Conservation (phyloP, 306 rosid species). For the Prunus dulcis region DNA sequence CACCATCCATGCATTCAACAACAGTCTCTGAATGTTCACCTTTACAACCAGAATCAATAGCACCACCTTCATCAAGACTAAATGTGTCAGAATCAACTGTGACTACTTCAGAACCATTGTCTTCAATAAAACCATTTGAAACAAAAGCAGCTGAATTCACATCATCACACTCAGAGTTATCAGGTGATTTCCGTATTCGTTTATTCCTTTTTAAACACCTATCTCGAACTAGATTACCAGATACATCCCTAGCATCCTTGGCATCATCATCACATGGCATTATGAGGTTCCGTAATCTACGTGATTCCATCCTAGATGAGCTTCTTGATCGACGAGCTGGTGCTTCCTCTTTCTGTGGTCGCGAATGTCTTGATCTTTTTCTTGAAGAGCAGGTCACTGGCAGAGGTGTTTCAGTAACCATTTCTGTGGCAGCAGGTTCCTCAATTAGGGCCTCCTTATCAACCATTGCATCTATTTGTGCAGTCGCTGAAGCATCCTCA, state of each 20-base stretch:
- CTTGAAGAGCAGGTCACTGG: slow-evolving; percentile 47
- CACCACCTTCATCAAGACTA: slow-evolving; percentile 72
- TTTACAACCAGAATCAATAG: slow-evolving; percentile 66
- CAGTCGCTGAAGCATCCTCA: slow-evolving; percentile 46
- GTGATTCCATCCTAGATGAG: slow-evolving; percentile 51
- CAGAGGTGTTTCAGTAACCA: slow-evolving; percentile 42
- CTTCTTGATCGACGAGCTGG: slow-evolving; percentile 60
- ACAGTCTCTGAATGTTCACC: slow-evolving; percentile 48
- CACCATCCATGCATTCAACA: slow-evolving; percentile 54
- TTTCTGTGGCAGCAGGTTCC: slow-evolving; percentile 41
- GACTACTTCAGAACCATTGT: slow-evolving; percentile 61
- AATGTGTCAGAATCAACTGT: slow-evolving; percentile 69
- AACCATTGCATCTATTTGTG: slow-evolving; percentile 36
- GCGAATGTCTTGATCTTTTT: slow-evolving; percentile 55
- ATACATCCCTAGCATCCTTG: slow-evolving; percentile 30
- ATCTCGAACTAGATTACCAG: slow-evolving; percentile 39
- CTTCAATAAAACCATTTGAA: slow-evolving; percentile 67
- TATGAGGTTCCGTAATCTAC: slow-evolving; percentile 33
- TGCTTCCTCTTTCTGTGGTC: slow-evolving; percentile 34
- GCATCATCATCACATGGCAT: slow-evolving; percentile 38
- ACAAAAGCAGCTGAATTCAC: slow-evolving; percentile 49
- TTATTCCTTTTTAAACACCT: slow-evolving; percentile 45
- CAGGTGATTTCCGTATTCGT: slow-evolving; percentile 55
- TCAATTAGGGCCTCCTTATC: slow-evolving; percentile 38
- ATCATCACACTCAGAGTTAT: slow-evolving; percentile 57